Conservation (phyloP, 352 stramenopile genomes). For the Poterioochromonas sp. region DNA sequence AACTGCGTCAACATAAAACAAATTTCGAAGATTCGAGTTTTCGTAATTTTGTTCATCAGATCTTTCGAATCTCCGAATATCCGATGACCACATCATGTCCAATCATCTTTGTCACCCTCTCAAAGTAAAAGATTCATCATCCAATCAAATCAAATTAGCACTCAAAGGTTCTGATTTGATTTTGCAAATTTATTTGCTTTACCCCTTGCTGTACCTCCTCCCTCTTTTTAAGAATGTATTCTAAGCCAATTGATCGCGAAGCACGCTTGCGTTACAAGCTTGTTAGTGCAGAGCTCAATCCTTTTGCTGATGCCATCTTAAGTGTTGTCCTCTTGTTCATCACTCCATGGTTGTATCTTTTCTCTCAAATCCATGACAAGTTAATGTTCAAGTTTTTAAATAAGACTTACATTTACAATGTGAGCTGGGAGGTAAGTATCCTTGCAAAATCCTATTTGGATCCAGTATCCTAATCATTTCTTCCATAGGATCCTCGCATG, state of each 20-base stretch:
- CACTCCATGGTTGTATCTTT: conserved; percentile 26
- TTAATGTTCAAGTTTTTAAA: conserved; percentile 39
- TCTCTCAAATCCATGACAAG: conserved; percentile 36
- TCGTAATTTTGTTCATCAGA: no score
- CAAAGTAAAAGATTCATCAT: no score
- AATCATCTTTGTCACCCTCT: no score
- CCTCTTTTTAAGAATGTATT: conserved; percentile 7
- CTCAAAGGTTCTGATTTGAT: no score
- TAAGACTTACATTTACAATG: conserved; percentile 43
- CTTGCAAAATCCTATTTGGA: background rate
- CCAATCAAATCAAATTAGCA: no score
- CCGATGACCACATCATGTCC: no score
- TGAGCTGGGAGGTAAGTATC: conserved; percentile 43
- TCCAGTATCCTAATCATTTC: background rate
- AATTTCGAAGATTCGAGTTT: no score
- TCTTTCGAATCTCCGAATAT: no score
- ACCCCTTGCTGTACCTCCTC: no score
- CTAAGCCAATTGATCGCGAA: background rate
- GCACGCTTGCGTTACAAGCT: background rate
- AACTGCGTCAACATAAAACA: no score
- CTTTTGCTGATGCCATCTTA: conserved; percentile 21
- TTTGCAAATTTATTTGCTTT: no score
- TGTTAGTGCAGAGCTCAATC: conserved; percentile 17
- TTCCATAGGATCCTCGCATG: conserved; percentile 42
- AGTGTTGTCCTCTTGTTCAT: conserved; percentile 21